Evolutionary conservation across 2,329 filamentous ascomycete genomes (phyloP).

Genomic region (Cytospora piceae): DNA sequence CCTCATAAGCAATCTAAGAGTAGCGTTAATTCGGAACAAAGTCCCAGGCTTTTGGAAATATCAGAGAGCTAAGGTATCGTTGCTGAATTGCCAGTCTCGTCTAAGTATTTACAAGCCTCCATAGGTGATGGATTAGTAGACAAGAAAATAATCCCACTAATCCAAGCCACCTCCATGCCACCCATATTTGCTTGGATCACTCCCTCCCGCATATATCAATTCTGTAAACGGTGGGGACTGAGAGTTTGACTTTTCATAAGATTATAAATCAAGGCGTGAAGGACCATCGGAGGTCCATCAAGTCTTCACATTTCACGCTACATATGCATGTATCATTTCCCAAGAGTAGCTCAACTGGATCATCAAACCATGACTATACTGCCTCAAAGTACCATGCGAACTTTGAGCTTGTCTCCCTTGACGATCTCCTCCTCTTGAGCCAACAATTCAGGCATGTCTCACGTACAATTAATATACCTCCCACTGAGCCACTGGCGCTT

Average conservation of each 20-base stretch:
- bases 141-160: too few relatives aligned
- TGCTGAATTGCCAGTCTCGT: too few relatives aligned
- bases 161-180: too few relatives aligned
- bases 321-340: background rate
- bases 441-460: constrained; percentile 14
- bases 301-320: background rate
- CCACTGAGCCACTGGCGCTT: constrained; percentile 21
- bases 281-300: background rate
- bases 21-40: background rate
- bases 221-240: too few relatives aligned
- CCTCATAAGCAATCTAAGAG: too few relatives aligned
- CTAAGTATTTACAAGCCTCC: too few relatives aligned
- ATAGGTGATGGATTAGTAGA: too few relatives aligned
- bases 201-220: too few relatives aligned
- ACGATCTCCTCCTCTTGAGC: constrained; percentile 4
- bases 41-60: background rate
- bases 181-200: too few relatives aligned
- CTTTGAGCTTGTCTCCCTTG: constrained; percentile 17
- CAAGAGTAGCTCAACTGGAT: too few relatives aligned
- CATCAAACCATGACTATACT: background rate
- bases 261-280: too few relatives aligned
- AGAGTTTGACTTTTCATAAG: too few relatives aligned
- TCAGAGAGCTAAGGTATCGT: background rate
- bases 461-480: constrained; percentile 19
- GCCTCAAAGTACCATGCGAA: constrained; percentile 10